Base-by-base conservation (phyloP, 306 rosid species). In the Gastrolobium villosum region DNA sequence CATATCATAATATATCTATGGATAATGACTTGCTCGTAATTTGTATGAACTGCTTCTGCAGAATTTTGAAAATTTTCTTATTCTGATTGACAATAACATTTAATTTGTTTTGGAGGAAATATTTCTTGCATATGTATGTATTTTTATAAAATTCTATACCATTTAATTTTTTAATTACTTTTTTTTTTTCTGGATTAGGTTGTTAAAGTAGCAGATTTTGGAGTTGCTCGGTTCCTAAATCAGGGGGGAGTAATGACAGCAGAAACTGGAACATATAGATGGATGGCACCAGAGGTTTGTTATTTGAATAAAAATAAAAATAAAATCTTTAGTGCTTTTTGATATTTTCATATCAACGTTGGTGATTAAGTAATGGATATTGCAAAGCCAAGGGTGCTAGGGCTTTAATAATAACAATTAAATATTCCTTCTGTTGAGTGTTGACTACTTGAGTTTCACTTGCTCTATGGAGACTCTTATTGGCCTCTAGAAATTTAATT, bases 241-340 rank as follows among this genome's bases (percentile, higher is more conserved):
- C 89, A 86, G 83, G 98, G 86, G 78, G 99, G 99, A 86, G 97
- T 91, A 54, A 96, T 96, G 99, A 96, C 99, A 52, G 99, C 99
- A 14, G 99, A 96, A 79, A 96, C 99, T 36, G 99, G 99, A 85
- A 96, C 99, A 6, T 96, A 96, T 79, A 87, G 99, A 90, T 96
- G 99, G 99, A 96, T 96, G 99, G 99, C 99, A 6, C 99, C 99
- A 7, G 99, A 96, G 99, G 99, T 96, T 75, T 46, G 88, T 49
- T 31, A 77, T 61, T 60, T 40, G 67, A 77, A 74, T 43, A 73
- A 64, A 30, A 13, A 2, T 39, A 53, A 26, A 30, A 4, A n/a
- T n/a, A 28, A 76, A 64, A 8, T 20, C 26, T 62, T 34, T 39
- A 44, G 36, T 79, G 20, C 45, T 65, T 44, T 78, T 53, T 50